These are phyloP conservation scores for Coniochaeta sp. DNA, from an alignment of 2,329 filamentous ascomycete species.

Conservation along the genomic window DNA sequence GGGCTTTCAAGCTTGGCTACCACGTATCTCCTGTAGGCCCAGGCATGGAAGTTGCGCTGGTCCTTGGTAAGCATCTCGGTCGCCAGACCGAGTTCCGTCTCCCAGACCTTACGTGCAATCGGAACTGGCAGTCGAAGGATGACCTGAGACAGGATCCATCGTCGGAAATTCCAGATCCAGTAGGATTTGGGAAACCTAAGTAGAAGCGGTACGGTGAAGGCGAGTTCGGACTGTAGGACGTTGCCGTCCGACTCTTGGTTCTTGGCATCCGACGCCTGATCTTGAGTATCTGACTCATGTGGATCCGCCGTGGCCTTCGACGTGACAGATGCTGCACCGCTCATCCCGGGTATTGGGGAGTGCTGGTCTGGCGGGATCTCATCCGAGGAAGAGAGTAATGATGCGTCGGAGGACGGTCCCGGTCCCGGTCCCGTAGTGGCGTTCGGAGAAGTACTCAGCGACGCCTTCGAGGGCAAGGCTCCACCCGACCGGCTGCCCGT, in stretches of 20 bases:
- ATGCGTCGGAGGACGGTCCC: no score
- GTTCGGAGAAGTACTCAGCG: slow-evolving; percentile 44
- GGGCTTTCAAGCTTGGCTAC: slow-evolving; percentile 65
- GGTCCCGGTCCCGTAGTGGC: no score
- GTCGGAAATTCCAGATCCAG: slow-evolving; percentile 97
- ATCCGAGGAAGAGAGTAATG: slow-evolving; percentile 49
- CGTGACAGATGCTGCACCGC: no score
- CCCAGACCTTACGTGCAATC: slow-evolving; percentile 64
- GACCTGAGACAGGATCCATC: slow-evolving; percentile 74
- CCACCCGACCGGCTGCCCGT: slow-evolving; percentile 40
- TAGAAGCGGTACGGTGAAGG: slow-evolving; percentile 77
- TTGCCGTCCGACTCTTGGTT: no score
- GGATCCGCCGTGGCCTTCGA: slow-evolving; percentile 10
- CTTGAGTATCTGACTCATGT: no score
- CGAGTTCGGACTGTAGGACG: slow-evolving; percentile 65
- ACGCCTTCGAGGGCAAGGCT: slow-evolving; percentile 47
- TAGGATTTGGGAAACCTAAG: slow-evolving; percentile 92
- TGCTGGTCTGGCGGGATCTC: neutral
- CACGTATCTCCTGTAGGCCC: slow-evolving; percentile 80
- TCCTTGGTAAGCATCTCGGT: slow-evolving; percentile 84
- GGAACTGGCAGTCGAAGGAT: slow-evolving; percentile 54
- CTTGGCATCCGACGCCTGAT: no score
- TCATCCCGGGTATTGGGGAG: no score
- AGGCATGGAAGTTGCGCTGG: slow-evolving; percentile 91
- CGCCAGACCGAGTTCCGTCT: slow-evolving; percentile 73